Evolutionary conservation across 2,329 filamentous ascomycete genomes (phyloP), one percentile per base, ranked within the genome.

Genomic region (Claviceps sp.): DNA sequence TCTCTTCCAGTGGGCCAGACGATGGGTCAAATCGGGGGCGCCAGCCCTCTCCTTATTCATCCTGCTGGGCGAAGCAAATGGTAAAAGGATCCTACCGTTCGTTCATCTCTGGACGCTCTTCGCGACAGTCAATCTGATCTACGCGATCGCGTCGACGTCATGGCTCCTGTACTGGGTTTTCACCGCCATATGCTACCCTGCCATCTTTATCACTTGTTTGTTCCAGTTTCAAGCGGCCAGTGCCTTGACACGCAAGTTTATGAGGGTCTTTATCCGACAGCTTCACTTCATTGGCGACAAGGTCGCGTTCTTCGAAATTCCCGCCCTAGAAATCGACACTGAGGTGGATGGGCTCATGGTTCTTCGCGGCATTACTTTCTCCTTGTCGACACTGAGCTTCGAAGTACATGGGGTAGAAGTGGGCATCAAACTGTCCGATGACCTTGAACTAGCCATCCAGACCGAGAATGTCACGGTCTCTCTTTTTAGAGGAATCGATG

Each of bases 221-320:
- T 47, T 48, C 18, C 52, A 53, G 26, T 53, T 50, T 3, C 13
- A 44, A 8, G 11, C 22, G 1, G 37, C 37, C 14, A 20, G 43
- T 26, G 26, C 45, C 2, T 18, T 48, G 9, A 43, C 52, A 24
- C 47, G 52, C 37, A 43, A 8, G 13, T 40, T 50, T 22, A 45
- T 53, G 34, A 47, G 52, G 44, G 14, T 38, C 26, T 45, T 53
- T 5, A 46, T 50, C 48, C 24, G 36, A 7, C 42, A 53, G 22
- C n/a, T 53, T 38, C 48, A 53, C n/a, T 53, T 53, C 38, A 50
- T 53, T 14, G 52, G 49, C 38, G 52, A 53, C 52, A 53, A 53
- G 38, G 46, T 53, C 7, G 48, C 41, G 26, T n/a, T 53, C 4
- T 53, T 53, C 16, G 36, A 53, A 16, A 53, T 53, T 20, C 52